phyloP scores from a whole-genome alignment of 2,329 filamentous ascomycete species.

The Aspergillus sclerotialis region DNA sequence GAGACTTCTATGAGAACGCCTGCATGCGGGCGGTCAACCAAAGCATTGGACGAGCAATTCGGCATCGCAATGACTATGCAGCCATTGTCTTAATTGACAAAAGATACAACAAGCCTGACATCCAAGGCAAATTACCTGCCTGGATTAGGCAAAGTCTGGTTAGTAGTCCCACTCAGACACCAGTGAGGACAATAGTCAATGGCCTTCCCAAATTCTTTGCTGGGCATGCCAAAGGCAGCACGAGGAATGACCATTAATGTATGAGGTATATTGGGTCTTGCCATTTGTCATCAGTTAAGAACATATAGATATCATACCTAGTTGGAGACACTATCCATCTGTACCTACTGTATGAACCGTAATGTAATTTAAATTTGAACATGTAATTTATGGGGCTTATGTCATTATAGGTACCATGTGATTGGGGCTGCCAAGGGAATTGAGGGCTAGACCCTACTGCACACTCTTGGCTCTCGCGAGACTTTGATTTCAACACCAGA shows the following conservation, averaged over 20 bases:
- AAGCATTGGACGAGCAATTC: conserved; percentile 85
- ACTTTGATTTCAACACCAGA: conserved; percentile 30
- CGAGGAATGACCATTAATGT: no score
- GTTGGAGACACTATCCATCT: no score
- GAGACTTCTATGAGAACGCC: conserved; percentile 86
- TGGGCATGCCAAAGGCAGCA: no score
- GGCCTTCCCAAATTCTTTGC: conserved; percentile 29
- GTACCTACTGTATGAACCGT: no score
- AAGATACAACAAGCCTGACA: conserved; percentile 66
- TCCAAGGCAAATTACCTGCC: conserved; percentile 71
- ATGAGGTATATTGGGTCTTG: no score
- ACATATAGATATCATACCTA: no score
- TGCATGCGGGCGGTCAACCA: conserved; percentile 98
- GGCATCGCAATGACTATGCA: conserved; percentile 83
- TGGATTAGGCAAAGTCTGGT: conserved; percentile 74
- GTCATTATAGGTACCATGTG: conserved; percentile 8
- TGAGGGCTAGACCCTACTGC: conserved; percentile 25
- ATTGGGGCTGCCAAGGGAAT: not conserved
- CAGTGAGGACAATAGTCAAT: conserved; percentile 19
- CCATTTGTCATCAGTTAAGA: no score
- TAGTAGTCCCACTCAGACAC: conserved; percentile 12
- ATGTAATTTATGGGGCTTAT: conserved; percentile 6
- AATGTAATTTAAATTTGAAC: no score
- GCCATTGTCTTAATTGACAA: conserved; percentile 79
- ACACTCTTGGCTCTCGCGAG: conserved; percentile 28